phyloP scores from a whole-genome alignment of 331 rosid genomes.

The Quercus phellos region DNA sequence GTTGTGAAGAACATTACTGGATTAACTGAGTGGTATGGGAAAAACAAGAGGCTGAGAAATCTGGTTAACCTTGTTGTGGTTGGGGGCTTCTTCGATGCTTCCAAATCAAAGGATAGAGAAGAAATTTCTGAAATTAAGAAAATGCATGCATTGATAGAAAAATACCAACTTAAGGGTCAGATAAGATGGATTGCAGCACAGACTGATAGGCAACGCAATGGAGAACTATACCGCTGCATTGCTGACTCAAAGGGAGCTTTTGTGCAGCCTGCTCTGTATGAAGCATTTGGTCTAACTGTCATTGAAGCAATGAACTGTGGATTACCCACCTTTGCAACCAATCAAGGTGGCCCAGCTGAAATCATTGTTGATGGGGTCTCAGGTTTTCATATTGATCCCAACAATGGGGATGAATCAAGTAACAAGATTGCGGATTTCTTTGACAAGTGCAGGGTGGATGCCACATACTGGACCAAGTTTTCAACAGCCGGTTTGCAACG shows the following conservation, averaged over 20 bases:
- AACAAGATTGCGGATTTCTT: constrained; percentile 72
- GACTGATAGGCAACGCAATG: constrained; percentile 61
- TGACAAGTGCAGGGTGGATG: constrained; percentile 60
- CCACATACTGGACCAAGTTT: constrained; percentile 48
- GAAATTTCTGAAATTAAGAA: constrained; percentile 73
- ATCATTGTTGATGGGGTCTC: constrained; percentile 79
- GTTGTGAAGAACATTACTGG: constrained; percentile 79
- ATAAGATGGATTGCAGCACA: constrained; percentile 97
- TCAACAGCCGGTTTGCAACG: constrained; percentile 60
- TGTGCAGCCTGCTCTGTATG: constrained; percentile 91
- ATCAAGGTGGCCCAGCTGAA: constrained; percentile 98
- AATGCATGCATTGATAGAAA: constrained; percentile 66
- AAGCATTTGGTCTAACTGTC: constrained; percentile 93
- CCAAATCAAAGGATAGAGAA: constrained; percentile 85
- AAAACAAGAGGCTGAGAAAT: constrained; percentile 61
- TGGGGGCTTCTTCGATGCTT: constrained; percentile 93
- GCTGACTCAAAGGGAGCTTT: constrained; percentile 90
- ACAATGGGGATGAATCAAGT: constrained; percentile 65
- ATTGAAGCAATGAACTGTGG: constrained; percentile 99
- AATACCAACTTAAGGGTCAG: constrained; percentile 70
- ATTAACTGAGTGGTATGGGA: constrained; percentile 74
- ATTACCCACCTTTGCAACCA: constrained; percentile 91
- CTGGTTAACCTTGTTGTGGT: constrained; percentile 86
- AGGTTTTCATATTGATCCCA: constrained; percentile 85
- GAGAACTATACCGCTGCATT: constrained; percentile 79